These are phyloP conservation scores for Sclerotinia subarctica DNA, from an alignment of 2,329 filamentous ascomycete species.

Conservation along the genomic window DNA sequence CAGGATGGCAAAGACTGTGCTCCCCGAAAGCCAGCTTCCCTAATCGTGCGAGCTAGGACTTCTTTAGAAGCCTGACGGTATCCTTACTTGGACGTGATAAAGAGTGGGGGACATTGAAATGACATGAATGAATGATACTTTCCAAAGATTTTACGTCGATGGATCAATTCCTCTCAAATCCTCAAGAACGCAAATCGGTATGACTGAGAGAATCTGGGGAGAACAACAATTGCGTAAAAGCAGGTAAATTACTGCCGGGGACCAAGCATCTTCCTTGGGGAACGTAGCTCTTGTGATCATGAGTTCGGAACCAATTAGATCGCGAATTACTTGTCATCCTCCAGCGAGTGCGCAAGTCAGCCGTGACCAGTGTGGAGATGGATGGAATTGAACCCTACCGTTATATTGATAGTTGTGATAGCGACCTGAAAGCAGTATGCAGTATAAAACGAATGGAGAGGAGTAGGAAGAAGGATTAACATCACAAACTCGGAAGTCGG, in stretches of 20 bases:
- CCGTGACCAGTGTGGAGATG: conserved; percentile 6
- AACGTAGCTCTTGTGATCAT: conserved; percentile 12
- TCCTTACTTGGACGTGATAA: neutral
- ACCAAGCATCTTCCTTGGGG: conserved; percentile 11
- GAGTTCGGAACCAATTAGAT: neutral
- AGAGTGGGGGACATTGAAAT: neutral
- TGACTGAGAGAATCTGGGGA: neutral
- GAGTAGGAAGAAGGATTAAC: too few species aligned
- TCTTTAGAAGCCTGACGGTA: neutral
- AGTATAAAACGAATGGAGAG: neutral
- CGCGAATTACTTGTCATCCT: neutral
- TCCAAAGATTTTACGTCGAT: neutral
- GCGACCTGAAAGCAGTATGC: neutral
- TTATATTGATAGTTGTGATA: neutral
- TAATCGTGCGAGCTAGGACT: conserved; percentile 1
- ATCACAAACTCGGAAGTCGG: neutral
- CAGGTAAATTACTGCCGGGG: neutral
- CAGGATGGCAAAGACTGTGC: conserved; percentile 4
- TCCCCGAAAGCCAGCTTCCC: conserved; percentile 3
- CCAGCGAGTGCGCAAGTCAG: neutral
- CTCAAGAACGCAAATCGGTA: neutral
- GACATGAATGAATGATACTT: neutral
- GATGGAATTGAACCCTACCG: neutral
- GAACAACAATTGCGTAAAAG: neutral
- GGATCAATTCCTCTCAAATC: neutral